Conservation (phyloP, 495 filamentous ascomycete genomes). For the Amorphotheca resinae region DNA sequence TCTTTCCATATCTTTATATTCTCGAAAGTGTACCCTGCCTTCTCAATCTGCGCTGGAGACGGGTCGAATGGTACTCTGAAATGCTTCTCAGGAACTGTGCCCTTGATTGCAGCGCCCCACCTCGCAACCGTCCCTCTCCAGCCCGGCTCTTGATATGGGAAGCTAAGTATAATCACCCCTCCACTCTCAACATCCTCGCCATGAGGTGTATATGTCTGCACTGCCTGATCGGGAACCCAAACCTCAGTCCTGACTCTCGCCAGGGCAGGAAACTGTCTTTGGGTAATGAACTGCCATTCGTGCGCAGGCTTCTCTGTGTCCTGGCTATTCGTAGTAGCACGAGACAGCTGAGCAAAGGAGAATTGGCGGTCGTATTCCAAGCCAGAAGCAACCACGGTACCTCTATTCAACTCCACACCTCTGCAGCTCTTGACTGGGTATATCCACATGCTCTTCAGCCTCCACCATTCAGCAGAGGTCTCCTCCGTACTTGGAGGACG, state of each 20-base stretch:
- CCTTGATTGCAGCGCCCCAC: slow-evolving; percentile 31
- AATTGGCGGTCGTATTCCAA: slow-evolving; percentile 78
- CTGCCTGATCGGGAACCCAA: slow-evolving; percentile 60
- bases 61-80: slow-evolving; percentile 58
- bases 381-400: slow-evolving; percentile 56
- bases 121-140: slow-evolving; percentile 28
- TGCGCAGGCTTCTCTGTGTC: slow-evolving; percentile 33
- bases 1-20: slow-evolving; percentile 76
- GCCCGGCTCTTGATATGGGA: slow-evolving; percentile 40
- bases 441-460: slow-evolving; percentile 68
- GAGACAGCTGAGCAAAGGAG: slow-evolving; percentile 53
- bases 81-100: slow-evolving; percentile 36
- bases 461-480: slow-evolving; percentile 30
- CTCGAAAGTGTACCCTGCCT: slow-evolving; percentile 43
- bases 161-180: slow-evolving; percentile 46
- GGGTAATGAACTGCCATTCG: slow-evolving; percentile 71
- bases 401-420: slow-evolving; percentile 59
- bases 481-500: slow-evolving; percentile 18
- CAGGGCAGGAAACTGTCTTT: slow-evolving; percentile 58
- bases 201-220: slow-evolving; percentile 29
- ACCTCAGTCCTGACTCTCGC: slow-evolving; percentile 66
- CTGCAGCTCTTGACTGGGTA: slow-evolving; percentile 84
- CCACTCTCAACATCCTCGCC: slow-evolving; percentile 38
- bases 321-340: slow-evolving; percentile 26
- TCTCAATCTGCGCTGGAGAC: slow-evolving; percentile 34